Evolutionary conservation across 768 basidiomycete genomes (phyloP).

Genomic region (Lentinula boryana): DNA sequence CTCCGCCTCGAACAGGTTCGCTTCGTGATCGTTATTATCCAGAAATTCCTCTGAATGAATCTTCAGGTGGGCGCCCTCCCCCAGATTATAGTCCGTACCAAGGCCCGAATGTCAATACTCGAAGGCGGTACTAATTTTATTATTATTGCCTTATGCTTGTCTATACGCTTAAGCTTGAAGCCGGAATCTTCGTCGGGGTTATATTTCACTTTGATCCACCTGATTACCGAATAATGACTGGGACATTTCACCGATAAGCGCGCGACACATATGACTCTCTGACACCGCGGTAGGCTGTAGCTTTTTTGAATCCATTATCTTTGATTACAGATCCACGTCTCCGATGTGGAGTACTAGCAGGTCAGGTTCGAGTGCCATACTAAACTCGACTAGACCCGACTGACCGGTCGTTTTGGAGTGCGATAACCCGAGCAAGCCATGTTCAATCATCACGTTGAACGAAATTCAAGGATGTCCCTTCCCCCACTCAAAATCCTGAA

Average conservation of each 20-base stretch:
- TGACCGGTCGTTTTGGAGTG: not conserved
- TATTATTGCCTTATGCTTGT: not conserved
- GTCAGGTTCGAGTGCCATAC: not conserved
- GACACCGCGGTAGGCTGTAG: not conserved
- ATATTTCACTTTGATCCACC: not conserved
- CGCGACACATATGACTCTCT: not conserved
- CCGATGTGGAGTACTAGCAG: not conserved
- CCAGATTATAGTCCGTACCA: conserved; percentile 86
- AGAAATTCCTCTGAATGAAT: conserved; percentile 2
- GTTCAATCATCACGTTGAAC: not conserved
- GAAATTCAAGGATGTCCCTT: not conserved
- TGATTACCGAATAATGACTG: not conserved
- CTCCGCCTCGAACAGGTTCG: conserved; percentile 47
- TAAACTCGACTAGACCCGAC: not conserved
- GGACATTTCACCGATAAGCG: not conserved
- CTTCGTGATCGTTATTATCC: conserved; percentile 5
- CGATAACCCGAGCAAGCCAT: not conserved
- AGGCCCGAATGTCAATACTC: conserved; percentile 50
- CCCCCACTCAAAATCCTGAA: not conserved
- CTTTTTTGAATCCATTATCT: not conserved
- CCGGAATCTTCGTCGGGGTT: not conserved
- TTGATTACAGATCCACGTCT: not conserved
- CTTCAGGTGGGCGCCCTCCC: conserved; percentile 62
- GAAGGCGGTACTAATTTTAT: conserved; percentile 16
- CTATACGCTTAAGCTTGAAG: not conserved